Conservation (phyloP, 2,329 filamentous ascomycete genomes). For the Apiospora saccharicola region DNA sequence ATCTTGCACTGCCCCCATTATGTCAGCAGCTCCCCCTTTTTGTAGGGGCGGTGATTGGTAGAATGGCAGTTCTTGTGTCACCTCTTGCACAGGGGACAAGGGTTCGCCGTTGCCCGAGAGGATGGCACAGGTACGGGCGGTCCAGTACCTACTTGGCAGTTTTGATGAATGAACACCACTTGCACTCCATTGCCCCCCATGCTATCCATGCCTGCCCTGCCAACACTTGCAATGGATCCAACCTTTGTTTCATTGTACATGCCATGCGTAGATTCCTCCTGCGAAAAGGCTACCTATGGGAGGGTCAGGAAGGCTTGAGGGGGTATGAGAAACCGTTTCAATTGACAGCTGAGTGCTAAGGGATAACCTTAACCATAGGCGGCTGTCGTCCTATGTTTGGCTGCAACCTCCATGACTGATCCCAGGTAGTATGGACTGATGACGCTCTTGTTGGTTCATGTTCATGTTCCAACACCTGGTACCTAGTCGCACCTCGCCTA, state of each 20-base stretch:
- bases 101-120: slow-evolving; percentile 1
- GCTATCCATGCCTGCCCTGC: neutral
- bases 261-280: neutral
- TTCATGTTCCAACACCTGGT: slow-evolving; percentile 1
- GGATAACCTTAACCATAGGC: neutral
- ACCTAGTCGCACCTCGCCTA: neutral
- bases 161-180: neutral
- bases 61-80: slow-evolving; percentile 7
- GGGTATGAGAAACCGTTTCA: slow-evolving; percentile 1
- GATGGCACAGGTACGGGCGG: neutral
- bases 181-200: neutral
- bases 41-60: neutral
- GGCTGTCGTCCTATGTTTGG: slow-evolving; percentile 5
- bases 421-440: neutral
- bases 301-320: neutral
- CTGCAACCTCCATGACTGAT: neutral
- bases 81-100: neutral
- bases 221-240: neutral
- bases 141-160: slow-evolving; percentile 12
- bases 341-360: slow-evolving; percentile 3
- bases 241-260: neutral
- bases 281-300: neutral
- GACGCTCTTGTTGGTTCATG: slow-evolving; percentile 8
- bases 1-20: slow-evolving; percentile 19
- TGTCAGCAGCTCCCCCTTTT: slow-evolving; percentile 8